These are phyloP conservation scores for Alternaria brassicicola DNA, from an alignment of 2,329 filamentous ascomycete species.

Conservation along the genomic window DNA sequence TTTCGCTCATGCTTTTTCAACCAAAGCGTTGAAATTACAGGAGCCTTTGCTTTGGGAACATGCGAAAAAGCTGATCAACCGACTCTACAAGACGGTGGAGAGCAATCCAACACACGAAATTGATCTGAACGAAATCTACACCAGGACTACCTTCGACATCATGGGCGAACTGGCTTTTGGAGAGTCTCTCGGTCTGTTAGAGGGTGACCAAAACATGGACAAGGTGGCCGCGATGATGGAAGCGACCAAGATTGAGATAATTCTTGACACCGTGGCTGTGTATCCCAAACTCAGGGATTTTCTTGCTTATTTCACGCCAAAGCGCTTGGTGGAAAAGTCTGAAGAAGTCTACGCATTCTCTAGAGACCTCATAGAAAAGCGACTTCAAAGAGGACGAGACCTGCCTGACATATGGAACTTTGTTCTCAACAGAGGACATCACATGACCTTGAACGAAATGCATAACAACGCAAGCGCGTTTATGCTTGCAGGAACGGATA, in stretches of 20 bases:
- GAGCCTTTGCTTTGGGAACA: too few species aligned
- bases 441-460: conserved; percentile 37
- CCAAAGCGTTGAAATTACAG: too few species aligned
- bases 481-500: conserved; percentile 39
- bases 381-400: conserved; percentile 7
- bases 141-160: background rate
- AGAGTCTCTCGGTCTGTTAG: conserved; percentile 31
- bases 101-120: too few species aligned
- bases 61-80: too few species aligned
- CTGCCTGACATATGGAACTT: conserved; percentile 50
- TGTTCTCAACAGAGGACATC: conserved; percentile 34
- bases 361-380: background rate
- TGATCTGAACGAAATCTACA: background rate
- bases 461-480: conserved; percentile 29
- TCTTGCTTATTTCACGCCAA: background rate
- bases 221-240: conserved; percentile 40
- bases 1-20: too few species aligned
- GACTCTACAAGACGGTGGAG: too few species aligned
- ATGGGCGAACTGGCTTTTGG: conserved; percentile 42
- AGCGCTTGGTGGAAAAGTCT: conserved; percentile 11
- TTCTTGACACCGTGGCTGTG: background rate
- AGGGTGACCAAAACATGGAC: conserved; percentile 23
- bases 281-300: too few species aligned
- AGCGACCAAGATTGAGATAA: conserved; percentile 8
- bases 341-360: conserved; percentile 15